Conservation (phyloP, 2,329 filamentous ascomycete genomes). For the Colletotrichum lentis region DNA sequence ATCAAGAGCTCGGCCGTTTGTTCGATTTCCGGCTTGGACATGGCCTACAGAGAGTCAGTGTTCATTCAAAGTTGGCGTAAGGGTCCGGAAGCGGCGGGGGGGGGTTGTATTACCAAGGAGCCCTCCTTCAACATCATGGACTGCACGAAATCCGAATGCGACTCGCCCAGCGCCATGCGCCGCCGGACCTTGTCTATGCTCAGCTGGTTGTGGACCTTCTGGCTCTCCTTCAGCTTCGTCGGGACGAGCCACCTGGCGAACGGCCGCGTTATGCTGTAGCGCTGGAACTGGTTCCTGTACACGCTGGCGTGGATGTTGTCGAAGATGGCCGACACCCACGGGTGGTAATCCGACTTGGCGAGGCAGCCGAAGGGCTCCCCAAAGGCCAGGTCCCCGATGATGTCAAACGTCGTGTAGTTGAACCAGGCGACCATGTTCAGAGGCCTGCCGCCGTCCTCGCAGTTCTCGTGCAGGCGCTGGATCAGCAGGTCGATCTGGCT, state of each 20-base stretch:
- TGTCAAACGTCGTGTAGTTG: constrained; percentile 45
- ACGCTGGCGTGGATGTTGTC: constrained; percentile 13
- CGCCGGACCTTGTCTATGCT: constrained; percentile 19
- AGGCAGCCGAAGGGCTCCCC: constrained; percentile 45
- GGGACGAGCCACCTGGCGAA: constrained; percentile 19
- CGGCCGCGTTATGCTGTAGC: constrained; percentile 7
- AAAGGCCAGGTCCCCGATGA: constrained; percentile 45
- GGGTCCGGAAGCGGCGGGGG: too few relatives aligned
- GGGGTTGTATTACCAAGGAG: constrained; percentile 11
- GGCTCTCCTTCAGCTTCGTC: constrained; percentile 13
- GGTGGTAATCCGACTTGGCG: constrained; percentile 41
- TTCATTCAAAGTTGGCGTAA: fast-evolving
- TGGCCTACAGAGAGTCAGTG: constrained; percentile 22
- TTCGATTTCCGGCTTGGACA: constrained; percentile 25
- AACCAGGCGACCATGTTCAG: constrained; percentile 33
- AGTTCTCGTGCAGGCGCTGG: constrained; percentile 42
- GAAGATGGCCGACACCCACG: constrained; percentile 43
- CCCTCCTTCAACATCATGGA: constrained; percentile 38
- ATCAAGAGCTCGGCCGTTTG: constrained; percentile 40
- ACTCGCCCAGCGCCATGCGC: constrained; percentile 36
- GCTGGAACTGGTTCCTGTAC: constrained; percentile 18
- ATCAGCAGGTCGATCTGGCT: constrained; percentile 46
- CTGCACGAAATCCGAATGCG: constrained; percentile 39
- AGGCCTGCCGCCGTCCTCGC: constrained; percentile 11
- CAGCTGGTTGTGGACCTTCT: constrained; percentile 15